A percentile compares a stretch with the other conserved stretches of the same genome.
These are phyloP conservation scores for Jimgerdemannia lactiflua DNA, from an alignment of 192 early-diverging fungal species.

Conservation along the genomic window DNA sequence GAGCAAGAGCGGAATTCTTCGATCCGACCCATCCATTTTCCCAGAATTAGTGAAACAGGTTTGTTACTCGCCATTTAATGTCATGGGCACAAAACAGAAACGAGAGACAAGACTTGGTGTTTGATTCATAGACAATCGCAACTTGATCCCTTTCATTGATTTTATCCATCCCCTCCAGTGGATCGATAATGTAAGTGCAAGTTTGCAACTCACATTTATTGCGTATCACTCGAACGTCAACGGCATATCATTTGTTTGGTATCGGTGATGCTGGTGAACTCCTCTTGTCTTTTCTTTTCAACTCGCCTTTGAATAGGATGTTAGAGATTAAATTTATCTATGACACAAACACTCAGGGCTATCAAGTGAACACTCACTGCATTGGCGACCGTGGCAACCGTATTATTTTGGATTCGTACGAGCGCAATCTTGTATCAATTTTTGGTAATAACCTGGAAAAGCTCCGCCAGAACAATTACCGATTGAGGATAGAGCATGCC, in stretches of 20 bases:
- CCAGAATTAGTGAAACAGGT: conserved; percentile 2
- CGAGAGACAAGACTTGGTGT: too few relatives aligned
- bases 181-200: conserved; percentile 7
- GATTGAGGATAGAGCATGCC: conserved; percentile 56
- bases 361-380: conserved; percentile 51
- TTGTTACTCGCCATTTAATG: too few relatives aligned
- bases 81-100: too few relatives aligned
- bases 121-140: too few relatives aligned
- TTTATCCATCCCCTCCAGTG: conserved; percentile 1
- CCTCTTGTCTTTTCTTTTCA: neutral
- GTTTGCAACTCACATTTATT: too few relatives aligned
- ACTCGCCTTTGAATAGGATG: too few relatives aligned
- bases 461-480: conserved; percentile 1
- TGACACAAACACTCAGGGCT: too few relatives aligned
- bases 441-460: neutral
- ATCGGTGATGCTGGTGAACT: too few relatives aligned
- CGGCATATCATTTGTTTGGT: too few relatives aligned
- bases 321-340: too few relatives aligned
- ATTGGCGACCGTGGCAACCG: conserved; percentile 58
- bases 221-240: too few relatives aligned
- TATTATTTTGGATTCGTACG: conserved; percentile 47
- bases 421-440: conserved; percentile 15
- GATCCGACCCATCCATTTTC: conserved; percentile 15
- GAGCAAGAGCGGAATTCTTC: conserved; percentile 35
- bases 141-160: too few relatives aligned